Evolutionary conservation across 768 basidiomycete genomes (phyloP), one percentile per base, ranked within the genome.

Genomic region (Guyanaporus albipodus): DNA sequence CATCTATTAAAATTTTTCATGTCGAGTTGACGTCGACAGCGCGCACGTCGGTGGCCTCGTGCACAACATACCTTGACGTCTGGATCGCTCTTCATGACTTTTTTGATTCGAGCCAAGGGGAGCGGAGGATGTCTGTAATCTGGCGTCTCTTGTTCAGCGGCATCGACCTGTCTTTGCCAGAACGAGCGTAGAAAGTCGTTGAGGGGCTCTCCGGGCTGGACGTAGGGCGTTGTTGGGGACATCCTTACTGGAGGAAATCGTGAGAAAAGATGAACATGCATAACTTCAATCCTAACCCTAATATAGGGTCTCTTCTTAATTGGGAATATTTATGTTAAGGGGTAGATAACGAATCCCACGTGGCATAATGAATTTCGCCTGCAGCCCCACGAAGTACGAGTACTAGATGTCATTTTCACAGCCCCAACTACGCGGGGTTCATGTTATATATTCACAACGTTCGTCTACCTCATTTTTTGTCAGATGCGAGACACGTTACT

Each of bases 31-130:
- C 9, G 10, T n/a, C 15, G 15, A 7, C 31, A 31, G 27, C 15
- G 8, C 12, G 24, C 29, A 49, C 33, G 26, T 28, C 22, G 7
- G 17, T 36, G 22, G 17, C 1, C 6, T 15, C 3, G 38, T 15
- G 10, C 34, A 42, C 36, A 62, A 62, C 81, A 61, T 63, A 95
- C 92, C 80, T 93, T 93, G 53, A 97, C 91, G 58, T 94, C 91
- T 4, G 91, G 90, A 70, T 93, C 92, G 66, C 87, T 94, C 76
- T 98, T 97, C 91, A 97, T 96, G 47, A 97, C 95, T 67, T 97
- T 98, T 76, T 97, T 98, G 60, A 98, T 96, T 63, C 96, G 74
- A 15, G 96, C 96, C 24, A 99, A 73, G 4, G 95, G 95, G 10
- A 98, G 73, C 6, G 89, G 84, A 2, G 89, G 90, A 60, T 93